Percentiles rank a stretch among this genome's conserved stretches.
Evolutionary conservation across 208 protist genomes (phyloP).

Genomic region (Lotmaria passim): DNA sequence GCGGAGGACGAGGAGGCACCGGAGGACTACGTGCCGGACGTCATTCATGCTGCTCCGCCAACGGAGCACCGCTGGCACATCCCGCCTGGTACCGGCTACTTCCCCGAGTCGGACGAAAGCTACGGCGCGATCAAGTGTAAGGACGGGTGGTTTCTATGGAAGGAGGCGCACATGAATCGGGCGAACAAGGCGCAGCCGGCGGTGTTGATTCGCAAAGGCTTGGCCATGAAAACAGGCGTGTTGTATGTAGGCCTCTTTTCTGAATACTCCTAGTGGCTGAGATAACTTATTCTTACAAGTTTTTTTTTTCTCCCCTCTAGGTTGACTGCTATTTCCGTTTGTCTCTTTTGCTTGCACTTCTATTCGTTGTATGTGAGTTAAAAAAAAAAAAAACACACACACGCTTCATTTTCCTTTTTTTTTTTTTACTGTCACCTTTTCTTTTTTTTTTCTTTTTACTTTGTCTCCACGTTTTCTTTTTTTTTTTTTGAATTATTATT

Average conservation of each 20-base stretch:
- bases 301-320: constrained; percentile 8
- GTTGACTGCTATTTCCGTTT: background rate
- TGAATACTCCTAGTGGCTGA: constrained; percentile 35
- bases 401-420: constrained; percentile 2
- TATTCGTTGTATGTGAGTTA: too few relatives aligned
- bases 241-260: constrained; percentile 81
- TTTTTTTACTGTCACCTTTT: background rate
- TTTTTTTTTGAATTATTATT: too few relatives aligned
- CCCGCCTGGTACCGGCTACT: constrained; percentile 81
- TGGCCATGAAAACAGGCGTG: constrained; percentile 84
- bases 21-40: constrained; percentile 47
- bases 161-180: constrained; percentile 65
- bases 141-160: constrained; percentile 84
- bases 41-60: constrained; percentile 43
- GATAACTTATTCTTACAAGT: background rate
- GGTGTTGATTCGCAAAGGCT: constrained; percentile 74
- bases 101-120: constrained; percentile 54
- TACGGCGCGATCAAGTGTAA: constrained; percentile 78
- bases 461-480: too few relatives aligned
- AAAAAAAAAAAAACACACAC: too few relatives aligned
- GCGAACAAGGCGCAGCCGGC: constrained; percentile 58
- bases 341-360: background rate
- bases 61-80: constrained; percentile 39
- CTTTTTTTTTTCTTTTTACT: background rate
- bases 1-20: constrained; percentile 41